Evolutionary conservation across 2,329 filamentous ascomycete species (phyloP).

Genomic region (Xylariaceae sp.): DNA sequence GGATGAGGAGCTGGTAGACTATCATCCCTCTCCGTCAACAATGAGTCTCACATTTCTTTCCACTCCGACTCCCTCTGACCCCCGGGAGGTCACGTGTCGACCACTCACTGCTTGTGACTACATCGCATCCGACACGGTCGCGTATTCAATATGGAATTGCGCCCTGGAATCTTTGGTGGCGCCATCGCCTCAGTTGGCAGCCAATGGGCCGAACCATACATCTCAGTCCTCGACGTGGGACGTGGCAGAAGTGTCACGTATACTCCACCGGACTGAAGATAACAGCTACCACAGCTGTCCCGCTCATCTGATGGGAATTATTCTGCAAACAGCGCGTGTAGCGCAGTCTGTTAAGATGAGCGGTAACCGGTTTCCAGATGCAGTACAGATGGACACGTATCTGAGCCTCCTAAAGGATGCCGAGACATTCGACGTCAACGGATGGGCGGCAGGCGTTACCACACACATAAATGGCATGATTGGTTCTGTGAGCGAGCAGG

Average conservation of each 20-base stretch:
- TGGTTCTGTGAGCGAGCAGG: slow-evolving; percentile 35
- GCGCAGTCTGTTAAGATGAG: slow-evolving; percentile 34
- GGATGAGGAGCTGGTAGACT: not conserved
- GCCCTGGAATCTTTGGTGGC: slow-evolving; percentile 37
- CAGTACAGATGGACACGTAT: slow-evolving; percentile 34
- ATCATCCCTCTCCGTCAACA: not conserved
- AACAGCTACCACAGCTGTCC: slow-evolving; percentile 32
- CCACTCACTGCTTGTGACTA: slow-evolving; percentile 35
- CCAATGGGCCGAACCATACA: slow-evolving; percentile 20
- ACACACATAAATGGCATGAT: slow-evolving; percentile 25
- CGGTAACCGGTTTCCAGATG: slow-evolving; percentile 26
- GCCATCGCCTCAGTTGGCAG: slow-evolving; percentile 16
- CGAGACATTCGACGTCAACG: slow-evolving; percentile 38
- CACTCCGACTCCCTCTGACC: not conserved
- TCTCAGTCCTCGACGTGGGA: slow-evolving; percentile 33
- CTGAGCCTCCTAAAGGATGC: slow-evolving; percentile 39
- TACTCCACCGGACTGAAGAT: slow-evolving; percentile 28
- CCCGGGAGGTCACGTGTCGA: not conserved
- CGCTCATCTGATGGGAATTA: slow-evolving; percentile 39
- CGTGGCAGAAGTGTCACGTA: slow-evolving; percentile 20
- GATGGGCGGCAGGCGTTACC: slow-evolving; percentile 39
- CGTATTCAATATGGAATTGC: slow-evolving; percentile 32
- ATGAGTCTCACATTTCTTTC: slow-evolving; percentile 2
- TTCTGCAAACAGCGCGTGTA: slow-evolving; percentile 41
- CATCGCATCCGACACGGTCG: slow-evolving; percentile 42